Percentiles rank a stretch among this genome's conserved stretches.
These are phyloP conservation scores for Oryza rufipogon DNA, from an alignment of 176 grass and related monocot genomes.

Conservation along the genomic window DNA sequence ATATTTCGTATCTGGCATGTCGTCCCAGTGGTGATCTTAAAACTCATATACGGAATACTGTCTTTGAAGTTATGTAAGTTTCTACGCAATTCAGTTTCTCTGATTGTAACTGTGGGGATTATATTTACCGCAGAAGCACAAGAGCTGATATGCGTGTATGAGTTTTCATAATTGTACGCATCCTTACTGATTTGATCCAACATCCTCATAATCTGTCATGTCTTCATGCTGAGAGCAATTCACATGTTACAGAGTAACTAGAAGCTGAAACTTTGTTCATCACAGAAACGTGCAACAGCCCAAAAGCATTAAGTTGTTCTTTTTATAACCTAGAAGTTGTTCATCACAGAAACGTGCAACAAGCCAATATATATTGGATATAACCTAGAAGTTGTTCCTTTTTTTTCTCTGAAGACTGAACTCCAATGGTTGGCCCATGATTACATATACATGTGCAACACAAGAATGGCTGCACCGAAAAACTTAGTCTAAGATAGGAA, in stretches of 20 bases:
- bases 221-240: neutral
- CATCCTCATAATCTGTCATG: neutral
- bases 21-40: neutral
- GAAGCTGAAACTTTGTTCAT: neutral
- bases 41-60: no score
- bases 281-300: constrained; percentile 1
- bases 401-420: neutral
- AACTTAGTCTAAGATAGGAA: constrained; percentile 24
- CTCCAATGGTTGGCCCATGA: neutral
- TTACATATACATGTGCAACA: constrained; percentile 33
- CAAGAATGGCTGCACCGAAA: constrained; percentile 25
- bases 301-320: neutral
- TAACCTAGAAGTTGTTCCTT: neutral
- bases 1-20: neutral
- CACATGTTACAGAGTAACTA: neutral
- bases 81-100: no score
- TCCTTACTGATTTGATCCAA: no score
- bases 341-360: neutral
- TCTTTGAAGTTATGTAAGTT: no score
- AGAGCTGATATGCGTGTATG: no score
- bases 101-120: no score
- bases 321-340: neutral
- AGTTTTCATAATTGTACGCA: no score
- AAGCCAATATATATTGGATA: neutral
- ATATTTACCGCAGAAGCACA: no score